phyloP scores from a whole-genome alignment of 2,329 filamentous ascomycete species.

The Diaporthe ampelina region DNA sequence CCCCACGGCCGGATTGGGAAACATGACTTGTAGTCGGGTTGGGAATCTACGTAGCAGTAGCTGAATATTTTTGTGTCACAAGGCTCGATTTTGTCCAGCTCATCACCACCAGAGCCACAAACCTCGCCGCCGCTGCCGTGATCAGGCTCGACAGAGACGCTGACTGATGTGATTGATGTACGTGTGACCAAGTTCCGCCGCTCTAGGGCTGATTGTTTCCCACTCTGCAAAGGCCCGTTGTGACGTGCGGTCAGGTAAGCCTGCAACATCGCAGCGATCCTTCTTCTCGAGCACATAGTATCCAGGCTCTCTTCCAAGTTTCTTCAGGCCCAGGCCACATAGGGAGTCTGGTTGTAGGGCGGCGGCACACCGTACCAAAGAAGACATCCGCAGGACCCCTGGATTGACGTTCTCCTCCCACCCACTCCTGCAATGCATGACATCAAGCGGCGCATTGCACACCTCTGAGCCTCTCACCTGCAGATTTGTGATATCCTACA shows the following conservation, averaged over 20 bases:
- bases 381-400: slow-evolving; percentile 34
- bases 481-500: slow-evolving; percentile 37
- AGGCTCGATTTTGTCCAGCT: slow-evolving; percentile 7
- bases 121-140: too few relatives aligned
- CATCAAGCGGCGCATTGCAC: slow-evolving; percentile 41
- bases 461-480: slow-evolving; percentile 29
- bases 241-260: background rate
- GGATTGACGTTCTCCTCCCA: slow-evolving; percentile 14
- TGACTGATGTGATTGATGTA: slow-evolving; percentile 4
- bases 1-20: background rate
- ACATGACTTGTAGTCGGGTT: background rate
- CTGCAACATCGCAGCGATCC: background rate
- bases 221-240: background rate
- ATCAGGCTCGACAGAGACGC: too few relatives aligned
- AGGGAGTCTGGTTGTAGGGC: background rate
- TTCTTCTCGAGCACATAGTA: background rate
- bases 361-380: slow-evolving; percentile 4
- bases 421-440: slow-evolving; percentile 44
- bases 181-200: background rate
- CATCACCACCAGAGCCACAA: background rate
- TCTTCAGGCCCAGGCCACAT: background rate
- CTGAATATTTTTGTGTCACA: slow-evolving; percentile 10
- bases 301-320: background rate
- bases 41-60: background rate
- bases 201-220: background rate